Conservation (phyloP, 306 rosid genomes). For the Rubus idaeus region DNA sequence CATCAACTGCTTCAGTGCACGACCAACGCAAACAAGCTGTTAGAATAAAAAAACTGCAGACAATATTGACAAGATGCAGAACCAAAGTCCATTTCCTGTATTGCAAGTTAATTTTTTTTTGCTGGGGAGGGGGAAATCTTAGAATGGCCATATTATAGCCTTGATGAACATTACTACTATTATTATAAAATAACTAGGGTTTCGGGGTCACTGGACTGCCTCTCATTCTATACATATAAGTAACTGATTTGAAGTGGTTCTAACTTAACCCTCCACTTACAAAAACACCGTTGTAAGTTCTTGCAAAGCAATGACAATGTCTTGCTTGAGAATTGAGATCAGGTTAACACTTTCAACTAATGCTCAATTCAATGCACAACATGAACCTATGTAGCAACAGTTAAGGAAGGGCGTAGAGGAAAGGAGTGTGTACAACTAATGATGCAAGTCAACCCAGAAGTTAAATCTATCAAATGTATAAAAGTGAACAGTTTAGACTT, state of each 20-base stretch:
- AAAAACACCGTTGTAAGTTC: neutral
- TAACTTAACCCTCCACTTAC: neutral
- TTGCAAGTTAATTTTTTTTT: neutral
- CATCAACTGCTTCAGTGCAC: constrained; percentile 1
- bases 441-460: neutral
- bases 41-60: neutral
- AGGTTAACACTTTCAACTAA: neutral
- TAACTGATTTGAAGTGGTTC: neutral
- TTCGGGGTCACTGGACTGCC: too few species aligned
- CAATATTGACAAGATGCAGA: neutral
- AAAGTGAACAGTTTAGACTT: neutral
- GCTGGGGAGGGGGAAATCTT: neutral
- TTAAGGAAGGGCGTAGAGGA: neutral
- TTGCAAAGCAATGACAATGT: neutral
- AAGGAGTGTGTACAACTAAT: neutral
- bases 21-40: constrained; percentile 4
- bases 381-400: neutral
- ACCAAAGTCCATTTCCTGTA: neutral
- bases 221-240: neutral
- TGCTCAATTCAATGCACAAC: neutral
- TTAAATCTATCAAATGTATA: constrained; percentile 1
- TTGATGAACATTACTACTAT: neutral
- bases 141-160: neutral
- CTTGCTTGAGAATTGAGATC: neutral
- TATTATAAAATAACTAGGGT: neutral